Percentiles rank a stretch among this genome's conserved stretches.
Conservation (phyloP, 345 rosid genomes). For the Barbarea vulgaris region DNA sequence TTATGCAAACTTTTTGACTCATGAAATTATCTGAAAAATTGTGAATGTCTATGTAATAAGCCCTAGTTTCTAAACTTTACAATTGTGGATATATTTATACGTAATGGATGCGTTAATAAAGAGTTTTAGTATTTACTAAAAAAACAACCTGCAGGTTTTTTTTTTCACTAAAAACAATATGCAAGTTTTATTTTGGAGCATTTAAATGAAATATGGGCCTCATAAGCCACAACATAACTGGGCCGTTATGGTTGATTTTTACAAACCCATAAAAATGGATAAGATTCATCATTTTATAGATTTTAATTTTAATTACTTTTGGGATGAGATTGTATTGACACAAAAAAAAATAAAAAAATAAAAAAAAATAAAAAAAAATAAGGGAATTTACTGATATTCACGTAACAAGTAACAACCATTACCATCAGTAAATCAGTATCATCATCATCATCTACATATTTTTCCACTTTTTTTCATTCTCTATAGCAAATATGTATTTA, state of each 20-base stretch:
- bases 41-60: too few species aligned
- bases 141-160: too few species aligned
- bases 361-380: conserved; percentile 21
- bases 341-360: not conserved
- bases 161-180: not conserved
- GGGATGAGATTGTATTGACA: not conserved
- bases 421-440: too few species aligned
- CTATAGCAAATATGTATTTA: conserved; percentile 23
- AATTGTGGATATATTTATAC: not conserved
- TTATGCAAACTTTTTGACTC: too few species aligned
- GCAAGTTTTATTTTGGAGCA: not conserved
- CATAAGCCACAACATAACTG: not conserved
- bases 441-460: conserved; percentile 14
- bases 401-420: conserved; percentile 3
- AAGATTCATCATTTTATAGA: not conserved
- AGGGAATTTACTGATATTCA: conserved; percentile 10
- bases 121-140: too few species aligned
- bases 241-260: not conserved
- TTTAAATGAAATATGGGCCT: not conserved
- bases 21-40: too few species aligned
- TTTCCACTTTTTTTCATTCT: conserved; percentile 14
- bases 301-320: too few species aligned
- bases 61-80: not conserved
- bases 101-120: too few species aligned
- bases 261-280: not conserved